phyloP scores from a whole-genome alignment of 2,329 filamentous ascomycete species.

The Myriosclerotinia curreyana region DNA sequence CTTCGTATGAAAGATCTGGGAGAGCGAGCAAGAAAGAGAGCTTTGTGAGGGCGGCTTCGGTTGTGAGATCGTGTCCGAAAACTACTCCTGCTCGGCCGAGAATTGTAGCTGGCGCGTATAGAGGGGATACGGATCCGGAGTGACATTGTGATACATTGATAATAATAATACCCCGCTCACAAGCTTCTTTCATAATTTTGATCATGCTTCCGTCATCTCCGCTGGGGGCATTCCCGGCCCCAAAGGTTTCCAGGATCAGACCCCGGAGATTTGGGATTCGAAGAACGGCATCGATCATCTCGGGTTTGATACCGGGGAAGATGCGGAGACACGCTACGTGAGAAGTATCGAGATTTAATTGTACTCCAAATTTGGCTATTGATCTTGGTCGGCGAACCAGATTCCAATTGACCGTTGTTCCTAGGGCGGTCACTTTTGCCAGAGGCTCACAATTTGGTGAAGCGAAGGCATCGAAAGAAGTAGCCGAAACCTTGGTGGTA shows the following conservation, averaged over 20 bases:
- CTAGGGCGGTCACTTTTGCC: constrained; percentile 58
- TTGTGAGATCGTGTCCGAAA: constrained; percentile 66
- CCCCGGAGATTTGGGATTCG: constrained; percentile 60
- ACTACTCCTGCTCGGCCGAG: constrained; percentile 66
- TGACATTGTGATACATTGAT: constrained; percentile 67
- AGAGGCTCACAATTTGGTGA: constrained; percentile 65
- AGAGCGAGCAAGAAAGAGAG: constrained; percentile 52
- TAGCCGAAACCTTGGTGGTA: constrained; percentile 65
- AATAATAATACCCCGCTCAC: constrained; percentile 65
- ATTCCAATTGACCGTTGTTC: constrained; percentile 62
- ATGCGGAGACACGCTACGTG: constrained; percentile 69
- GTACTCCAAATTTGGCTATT: constrained; percentile 58
- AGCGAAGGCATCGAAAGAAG: constrained; percentile 65
- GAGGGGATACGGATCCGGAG: constrained; percentile 53
- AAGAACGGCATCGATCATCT: constrained; percentile 67
- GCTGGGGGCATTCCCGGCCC: constrained; percentile 66
- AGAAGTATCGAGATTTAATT: constrained; percentile 59
- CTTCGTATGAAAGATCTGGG: constrained; percentile 53
- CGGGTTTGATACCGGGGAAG: constrained; percentile 69
- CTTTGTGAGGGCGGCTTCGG: constrained; percentile 48
- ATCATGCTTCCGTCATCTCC: constrained; percentile 58
- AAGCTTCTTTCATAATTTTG: constrained; percentile 60
- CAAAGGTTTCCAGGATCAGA: constrained; percentile 68
- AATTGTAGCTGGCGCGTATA: constrained; percentile 58
- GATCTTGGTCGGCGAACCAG: constrained; percentile 56